These are phyloP conservation scores for Gentiana macrophylla DNA, from an alignment of 257 asterid species.

Conservation along the genomic window DNA sequence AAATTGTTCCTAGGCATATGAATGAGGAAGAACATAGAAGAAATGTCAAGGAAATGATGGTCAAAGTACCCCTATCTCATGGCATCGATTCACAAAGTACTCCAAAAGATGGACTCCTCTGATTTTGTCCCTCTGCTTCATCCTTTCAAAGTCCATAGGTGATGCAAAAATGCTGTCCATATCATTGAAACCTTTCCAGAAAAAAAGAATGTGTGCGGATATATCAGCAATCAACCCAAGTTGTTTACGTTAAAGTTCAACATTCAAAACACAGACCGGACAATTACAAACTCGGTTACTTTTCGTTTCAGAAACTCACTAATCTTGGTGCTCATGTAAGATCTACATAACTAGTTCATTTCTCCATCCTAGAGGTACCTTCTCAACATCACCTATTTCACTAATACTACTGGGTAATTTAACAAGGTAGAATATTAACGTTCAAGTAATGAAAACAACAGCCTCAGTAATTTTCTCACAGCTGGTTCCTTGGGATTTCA, in stretches of 20 bases:
- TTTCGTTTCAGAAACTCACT: no score
- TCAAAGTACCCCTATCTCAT: slow-evolving; percentile 62
- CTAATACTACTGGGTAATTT: no score
- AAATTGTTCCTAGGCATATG: not conserved
- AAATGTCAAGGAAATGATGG: not conserved
- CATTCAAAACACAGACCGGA: not conserved
- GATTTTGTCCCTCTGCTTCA: slow-evolving; percentile 44
- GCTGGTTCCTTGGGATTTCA: no score
- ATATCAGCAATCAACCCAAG: not conserved
- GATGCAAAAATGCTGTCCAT: slow-evolving; percentile 67
- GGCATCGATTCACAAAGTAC: slow-evolving; percentile 71
- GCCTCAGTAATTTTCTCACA: no score
- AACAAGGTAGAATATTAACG: no score
- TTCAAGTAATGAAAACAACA: no score
- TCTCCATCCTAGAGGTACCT: no score
- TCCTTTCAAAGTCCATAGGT: slow-evolving; percentile 51
- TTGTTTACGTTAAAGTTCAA: no score
- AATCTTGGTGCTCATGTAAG: no score
- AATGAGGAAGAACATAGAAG: not conserved
- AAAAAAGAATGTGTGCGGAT: slow-evolving; percentile 2
- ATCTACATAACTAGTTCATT: no score
- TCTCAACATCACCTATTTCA: no score
- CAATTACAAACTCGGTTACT: not conserved
- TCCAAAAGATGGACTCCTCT: slow-evolving; percentile 75
- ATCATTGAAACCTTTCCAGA: slow-evolving; percentile 61